Percentiles rank a stretch among this genome's conserved stretches.
Evolutionary conservation across 2,329 filamentous ascomycete genomes (phyloP).

Genomic region (Magnaporthiopsis incrustans): DNA sequence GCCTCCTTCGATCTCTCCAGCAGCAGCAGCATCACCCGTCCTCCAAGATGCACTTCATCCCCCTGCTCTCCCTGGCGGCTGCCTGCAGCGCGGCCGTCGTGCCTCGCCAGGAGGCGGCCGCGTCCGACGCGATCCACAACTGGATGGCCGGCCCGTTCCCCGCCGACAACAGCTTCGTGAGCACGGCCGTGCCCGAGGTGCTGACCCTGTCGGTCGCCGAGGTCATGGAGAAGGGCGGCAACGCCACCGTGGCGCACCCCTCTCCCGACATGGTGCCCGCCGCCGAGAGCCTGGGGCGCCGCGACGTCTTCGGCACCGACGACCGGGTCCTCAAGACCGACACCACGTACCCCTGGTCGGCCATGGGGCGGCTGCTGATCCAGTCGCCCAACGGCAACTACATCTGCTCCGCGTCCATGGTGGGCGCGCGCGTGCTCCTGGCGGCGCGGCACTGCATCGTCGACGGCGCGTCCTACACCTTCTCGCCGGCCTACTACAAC

Average conservation of each 20-base stretch:
- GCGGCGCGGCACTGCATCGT: slow-evolving; percentile 5
- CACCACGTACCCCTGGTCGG: neutral
- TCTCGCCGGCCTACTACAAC: slow-evolving; percentile 5
- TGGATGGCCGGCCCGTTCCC: neutral
- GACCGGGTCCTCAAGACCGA: slow-evolving; percentile 1
- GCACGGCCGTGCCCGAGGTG: neutral
- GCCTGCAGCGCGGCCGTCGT: slow-evolving; percentile 1
- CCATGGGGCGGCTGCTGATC: slow-evolving; percentile 4
- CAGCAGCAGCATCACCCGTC: neutral
- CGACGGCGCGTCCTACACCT: slow-evolving; percentile 4
- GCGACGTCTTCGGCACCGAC: neutral
- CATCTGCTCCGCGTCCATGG: slow-evolving; percentile 4
- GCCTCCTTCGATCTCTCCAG: neutral
- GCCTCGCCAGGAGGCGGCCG: neutral
- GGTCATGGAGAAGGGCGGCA: neutral
- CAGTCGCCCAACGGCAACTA: neutral
- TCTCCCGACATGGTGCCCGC: neutral
- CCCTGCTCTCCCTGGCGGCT: slow-evolving; percentile 1
- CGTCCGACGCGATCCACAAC: neutral
- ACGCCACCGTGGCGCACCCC: neutral
- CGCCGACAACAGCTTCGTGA: neutral
- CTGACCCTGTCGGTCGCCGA: neutral
- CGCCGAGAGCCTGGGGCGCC: neutral
- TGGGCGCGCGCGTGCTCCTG: neutral
- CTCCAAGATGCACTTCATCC: neutral